These are phyloP conservation scores for Saccharomycopsis synnaedendra DNA, from an alignment of 805 yeast genomes.

Conservation along the genomic window DNA sequence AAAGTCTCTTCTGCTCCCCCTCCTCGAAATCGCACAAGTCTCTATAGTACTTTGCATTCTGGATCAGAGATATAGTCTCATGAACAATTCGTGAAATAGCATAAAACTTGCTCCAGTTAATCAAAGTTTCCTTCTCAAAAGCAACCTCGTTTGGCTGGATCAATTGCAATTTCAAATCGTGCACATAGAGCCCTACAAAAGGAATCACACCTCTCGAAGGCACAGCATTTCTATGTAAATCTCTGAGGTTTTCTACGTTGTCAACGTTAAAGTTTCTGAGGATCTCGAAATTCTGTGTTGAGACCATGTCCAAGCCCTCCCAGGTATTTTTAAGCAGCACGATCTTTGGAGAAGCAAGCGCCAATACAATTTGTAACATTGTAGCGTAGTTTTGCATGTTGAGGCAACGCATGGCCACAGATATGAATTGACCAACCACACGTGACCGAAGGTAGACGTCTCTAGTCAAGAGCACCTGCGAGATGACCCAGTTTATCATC, in stretches of 20 bases:
- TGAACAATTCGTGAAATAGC: too few relatives aligned
- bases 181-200: neutral
- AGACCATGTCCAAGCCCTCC: neutral
- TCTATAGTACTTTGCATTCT: too few relatives aligned
- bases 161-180: neutral
- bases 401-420: slow-evolving; percentile 67
- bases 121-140: too few relatives aligned
- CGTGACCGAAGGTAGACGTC: slow-evolving; percentile 47
- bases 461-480: slow-evolving; percentile 70
- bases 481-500: slow-evolving; percentile 84
- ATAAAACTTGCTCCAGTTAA: too few relatives aligned
- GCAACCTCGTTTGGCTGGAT: too few relatives aligned
- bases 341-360: slow-evolving; percentile 46
- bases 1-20: too few relatives aligned
- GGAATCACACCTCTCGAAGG: neutral
- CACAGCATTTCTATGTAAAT: neutral
- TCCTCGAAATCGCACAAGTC: too few relatives aligned
- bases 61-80: too few relatives aligned
- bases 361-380: slow-evolving; percentile 76
- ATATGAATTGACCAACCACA: slow-evolving; percentile 77
- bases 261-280: neutral
- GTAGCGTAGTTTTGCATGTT: slow-evolving; percentile 75
- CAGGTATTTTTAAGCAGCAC: neutral
- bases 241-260: neutral
- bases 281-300: neutral